Conservation (phyloP, 2,329 filamentous ascomycete species). For the Cucurbitaria berberidis region DNA sequence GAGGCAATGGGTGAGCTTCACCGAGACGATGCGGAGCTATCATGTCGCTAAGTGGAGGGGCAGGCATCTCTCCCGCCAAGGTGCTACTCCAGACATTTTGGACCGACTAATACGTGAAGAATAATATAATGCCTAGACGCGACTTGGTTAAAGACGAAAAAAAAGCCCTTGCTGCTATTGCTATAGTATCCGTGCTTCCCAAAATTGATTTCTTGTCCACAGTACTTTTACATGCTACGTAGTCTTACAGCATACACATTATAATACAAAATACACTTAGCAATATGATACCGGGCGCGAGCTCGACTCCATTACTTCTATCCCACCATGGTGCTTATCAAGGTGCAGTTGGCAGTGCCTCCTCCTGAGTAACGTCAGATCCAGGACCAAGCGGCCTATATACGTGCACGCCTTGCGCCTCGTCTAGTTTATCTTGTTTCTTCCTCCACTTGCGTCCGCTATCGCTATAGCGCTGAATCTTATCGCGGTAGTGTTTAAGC, state of each 20-base stretch:
- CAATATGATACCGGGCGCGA: neutral
- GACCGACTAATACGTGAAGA: no score
- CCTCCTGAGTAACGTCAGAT: conserved; percentile 14
- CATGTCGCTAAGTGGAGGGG: conserved; percentile 14
- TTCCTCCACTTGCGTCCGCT: conserved; percentile 66
- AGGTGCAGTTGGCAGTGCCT: conserved; percentile 7
- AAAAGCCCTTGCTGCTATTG: neutral
- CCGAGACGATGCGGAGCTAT: conserved; percentile 24
- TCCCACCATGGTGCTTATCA: neutral
- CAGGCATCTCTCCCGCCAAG: no score
- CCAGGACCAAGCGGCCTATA: conserved; percentile 42
- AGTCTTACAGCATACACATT: neutral
- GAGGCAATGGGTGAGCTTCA: conserved; percentile 15
- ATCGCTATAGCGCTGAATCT: conserved; percentile 56
- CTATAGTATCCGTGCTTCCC: neutral
- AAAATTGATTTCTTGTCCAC: neutral
- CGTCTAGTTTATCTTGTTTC: conserved; percentile 60
- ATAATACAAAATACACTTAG: neutral
- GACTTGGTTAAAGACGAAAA: neutral
- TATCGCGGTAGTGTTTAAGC: conserved; percentile 53
- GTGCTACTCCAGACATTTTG: no score
- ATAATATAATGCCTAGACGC: neutral
- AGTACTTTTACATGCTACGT: conserved; percentile 5
- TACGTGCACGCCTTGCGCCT: conserved; percentile 49
- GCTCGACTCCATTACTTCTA: neutral